Evolutionary conservation across 371 early-diverging fungal genomes (phyloP), one percentile per base, ranked within the genome.

Genomic region (Lichtheimia hyalospora): DNA sequence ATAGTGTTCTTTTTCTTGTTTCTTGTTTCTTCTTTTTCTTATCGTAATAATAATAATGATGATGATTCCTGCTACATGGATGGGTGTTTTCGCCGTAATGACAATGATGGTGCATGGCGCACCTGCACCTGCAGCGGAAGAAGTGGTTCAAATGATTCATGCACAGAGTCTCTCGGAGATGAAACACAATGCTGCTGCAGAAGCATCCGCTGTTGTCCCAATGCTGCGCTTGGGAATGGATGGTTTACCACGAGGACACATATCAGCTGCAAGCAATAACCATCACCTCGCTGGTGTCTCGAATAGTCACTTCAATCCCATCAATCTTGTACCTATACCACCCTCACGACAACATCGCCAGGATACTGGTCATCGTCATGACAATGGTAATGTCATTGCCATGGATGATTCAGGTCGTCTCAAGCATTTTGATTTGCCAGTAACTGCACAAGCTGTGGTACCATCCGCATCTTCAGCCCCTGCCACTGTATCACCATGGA

Each of bases 101-200:
- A 27, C 40, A 18, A 13, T 53, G 7, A 21, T 43, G 24, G 46
- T 7, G 25, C 55, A 56, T 24, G 57, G 49, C 2, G 28, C 20
- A 28, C 34, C 34, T 8, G 34, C 34, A 34, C 44, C 46, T 8
- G 28, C 27, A 13, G 20, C 20, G 5, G 20, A 56, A 21, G 28
- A 49, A 25, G 40, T 49, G 13, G 24, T 18, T 7, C 14, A 23
- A 20, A 15, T 55, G 44, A 55, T 55, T 43, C 56, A 55, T 44
- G 56, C 56, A 15, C 56, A 55, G 44, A 55, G 56, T 12, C 23
- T 43, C 24, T 55, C 56, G 44, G 50, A 51, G n/a, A 40, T 40
- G 23, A 55, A 55, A 24, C 15, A 40, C 24, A 34, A 48, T 12
- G 8, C 15, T 27, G 34, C 34, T 10, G 10, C 8, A 10, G 10